Percentiles rank a stretch among this genome's conserved stretches.
Conservation (phyloP, 352 stramenopile species). For the Phytophthora sp. region DNA sequence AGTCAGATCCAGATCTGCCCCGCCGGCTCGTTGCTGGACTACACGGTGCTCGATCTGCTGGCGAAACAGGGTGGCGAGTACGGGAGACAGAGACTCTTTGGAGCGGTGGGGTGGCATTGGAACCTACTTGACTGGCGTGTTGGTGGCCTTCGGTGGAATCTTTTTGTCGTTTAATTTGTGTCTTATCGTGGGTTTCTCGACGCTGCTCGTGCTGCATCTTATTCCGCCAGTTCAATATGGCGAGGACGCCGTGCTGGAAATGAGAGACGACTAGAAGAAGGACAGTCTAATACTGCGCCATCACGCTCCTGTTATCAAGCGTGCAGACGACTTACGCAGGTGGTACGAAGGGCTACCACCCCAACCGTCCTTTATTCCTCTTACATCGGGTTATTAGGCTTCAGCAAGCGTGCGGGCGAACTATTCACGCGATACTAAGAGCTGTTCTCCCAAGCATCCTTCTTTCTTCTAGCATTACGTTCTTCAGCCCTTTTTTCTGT, state of each 20-base stretch:
- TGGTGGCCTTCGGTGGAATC: slow-evolving; percentile 58
- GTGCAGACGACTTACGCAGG: too few species aligned
- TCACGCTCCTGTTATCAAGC: too few species aligned
- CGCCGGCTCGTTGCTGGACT: slow-evolving; percentile 64
- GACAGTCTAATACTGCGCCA: slow-evolving; percentile 6
- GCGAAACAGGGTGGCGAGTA: slow-evolving; percentile 70
- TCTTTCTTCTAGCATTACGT: too few species aligned
- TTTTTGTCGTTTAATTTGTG: slow-evolving; percentile 70
- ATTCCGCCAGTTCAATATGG: slow-evolving; percentile 55
- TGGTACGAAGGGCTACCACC: too few species aligned
- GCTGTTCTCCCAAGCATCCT: too few species aligned
- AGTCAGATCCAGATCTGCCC: slow-evolving; percentile 59
- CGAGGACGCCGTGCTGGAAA: slow-evolving; percentile 13
- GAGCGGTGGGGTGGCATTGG: slow-evolving; percentile 61
- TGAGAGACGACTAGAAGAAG: not conserved
- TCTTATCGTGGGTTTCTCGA: slow-evolving; percentile 48
- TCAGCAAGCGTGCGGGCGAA: too few species aligned
- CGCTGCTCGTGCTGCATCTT: slow-evolving; percentile 53
- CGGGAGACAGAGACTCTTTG: slow-evolving; percentile 77
- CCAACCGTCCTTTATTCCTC: too few species aligned
- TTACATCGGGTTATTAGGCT: too few species aligned
- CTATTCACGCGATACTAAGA: too few species aligned
- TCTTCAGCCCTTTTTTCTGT: too few species aligned
- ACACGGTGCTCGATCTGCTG: slow-evolving; percentile 66
- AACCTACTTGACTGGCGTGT: slow-evolving; percentile 64